phyloP scores from a whole-genome alignment of 805 yeast species.

The Candida parachauliodes region DNA sequence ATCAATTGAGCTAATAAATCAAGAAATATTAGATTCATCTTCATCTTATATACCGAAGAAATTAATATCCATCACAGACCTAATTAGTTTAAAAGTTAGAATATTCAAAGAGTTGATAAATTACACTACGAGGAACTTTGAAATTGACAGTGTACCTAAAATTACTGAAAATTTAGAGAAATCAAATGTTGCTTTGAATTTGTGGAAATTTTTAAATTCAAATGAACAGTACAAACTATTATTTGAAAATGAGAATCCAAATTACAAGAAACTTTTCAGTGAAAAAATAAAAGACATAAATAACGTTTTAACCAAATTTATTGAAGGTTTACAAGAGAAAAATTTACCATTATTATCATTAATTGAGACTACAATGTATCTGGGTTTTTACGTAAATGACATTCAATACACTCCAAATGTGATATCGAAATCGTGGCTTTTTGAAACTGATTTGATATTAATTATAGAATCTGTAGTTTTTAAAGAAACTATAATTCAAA shows the following conservation, averaged over 20 bases:
- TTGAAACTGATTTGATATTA: slow-evolving; percentile 36
- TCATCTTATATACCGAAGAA: slow-evolving; percentile 56
- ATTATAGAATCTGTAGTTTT: slow-evolving; percentile 40
- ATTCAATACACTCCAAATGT: slow-evolving; percentile 24
- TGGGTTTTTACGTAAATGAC: slow-evolving; percentile 39
- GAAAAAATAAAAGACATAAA: slow-evolving; percentile 21
- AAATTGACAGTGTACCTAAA: slow-evolving; percentile 34
- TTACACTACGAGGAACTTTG: slow-evolving; percentile 46
- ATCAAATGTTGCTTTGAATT: slow-evolving; percentile 41
- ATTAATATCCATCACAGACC: slow-evolving; percentile 48
- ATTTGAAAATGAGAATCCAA: slow-evolving; percentile 5
- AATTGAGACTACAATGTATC: slow-evolving; percentile 25
- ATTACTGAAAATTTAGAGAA: slow-evolving; percentile 32
- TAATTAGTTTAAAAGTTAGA: slow-evolving; percentile 47
- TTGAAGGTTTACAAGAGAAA: slow-evolving; percentile 16
- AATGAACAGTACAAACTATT: slow-evolving; percentile 10
- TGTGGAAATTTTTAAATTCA: slow-evolving; percentile 29
- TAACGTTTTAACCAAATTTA: slow-evolving; percentile 24
- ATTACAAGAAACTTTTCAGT: slow-evolving; percentile 23
- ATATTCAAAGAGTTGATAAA: slow-evolving; percentile 43
- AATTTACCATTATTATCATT: slow-evolving; percentile 20
- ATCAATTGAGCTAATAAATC: slow-evolving; percentile 47
- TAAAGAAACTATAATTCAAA: slow-evolving; percentile 15
- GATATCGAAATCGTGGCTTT: slow-evolving; percentile 47
- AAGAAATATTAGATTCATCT: slow-evolving; percentile 54